Conservation (phyloP, 2,329 filamentous ascomycete species). For the Ascochyta viciae-villosae region DNA sequence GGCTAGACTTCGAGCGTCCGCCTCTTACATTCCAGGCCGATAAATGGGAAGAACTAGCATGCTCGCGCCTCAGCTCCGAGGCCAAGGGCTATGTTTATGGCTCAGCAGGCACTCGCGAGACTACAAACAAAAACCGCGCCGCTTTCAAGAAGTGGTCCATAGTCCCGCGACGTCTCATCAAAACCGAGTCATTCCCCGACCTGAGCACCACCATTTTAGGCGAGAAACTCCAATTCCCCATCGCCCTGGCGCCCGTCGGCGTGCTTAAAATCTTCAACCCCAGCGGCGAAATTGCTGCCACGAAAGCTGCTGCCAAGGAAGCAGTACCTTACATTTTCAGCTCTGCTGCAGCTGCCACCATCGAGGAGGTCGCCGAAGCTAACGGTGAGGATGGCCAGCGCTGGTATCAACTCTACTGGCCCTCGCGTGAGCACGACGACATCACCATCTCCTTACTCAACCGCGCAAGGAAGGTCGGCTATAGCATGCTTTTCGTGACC, state of each 20-base stretch:
- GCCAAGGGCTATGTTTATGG: conserved; percentile 46
- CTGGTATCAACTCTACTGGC: conserved; percentile 79
- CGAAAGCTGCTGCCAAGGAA: conserved; percentile 65
- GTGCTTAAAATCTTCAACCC: conserved; percentile 71
- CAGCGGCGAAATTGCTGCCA: conserved; percentile 68
- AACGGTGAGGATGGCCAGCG: conserved; percentile 60
- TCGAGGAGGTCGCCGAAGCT: conserved; percentile 68
- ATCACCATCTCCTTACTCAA: conserved; percentile 68
- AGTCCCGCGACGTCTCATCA: conserved; percentile 26
- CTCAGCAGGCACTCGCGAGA: conserved; percentile 43
- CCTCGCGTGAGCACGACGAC: conserved; percentile 65
- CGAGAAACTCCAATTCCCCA: conserved; percentile 55
- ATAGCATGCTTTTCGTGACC: conserved; percentile 71
- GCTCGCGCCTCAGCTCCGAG: conserved; percentile 37
- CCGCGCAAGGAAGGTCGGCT: conserved; percentile 67
- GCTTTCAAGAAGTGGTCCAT: conserved; percentile 37
- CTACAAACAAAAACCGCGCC: conserved; percentile 37
- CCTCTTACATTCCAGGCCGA: conserved; percentile 43
- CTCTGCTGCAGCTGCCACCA: conserved; percentile 66
- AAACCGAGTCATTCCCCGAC: conserved; percentile 20
- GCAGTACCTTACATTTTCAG: conserved; percentile 70
- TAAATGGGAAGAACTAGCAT: conserved; percentile 32
- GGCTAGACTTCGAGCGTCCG: conserved; percentile 43
- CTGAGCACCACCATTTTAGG: conserved; percentile 43
- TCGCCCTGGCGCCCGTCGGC: conserved; percentile 71